Percentiles rank a stretch among this genome's conserved stretches.
These are phyloP conservation scores for Polygonum aviculare DNA, from an alignment of 148 eudicot genomes.

Conservation along the genomic window DNA sequence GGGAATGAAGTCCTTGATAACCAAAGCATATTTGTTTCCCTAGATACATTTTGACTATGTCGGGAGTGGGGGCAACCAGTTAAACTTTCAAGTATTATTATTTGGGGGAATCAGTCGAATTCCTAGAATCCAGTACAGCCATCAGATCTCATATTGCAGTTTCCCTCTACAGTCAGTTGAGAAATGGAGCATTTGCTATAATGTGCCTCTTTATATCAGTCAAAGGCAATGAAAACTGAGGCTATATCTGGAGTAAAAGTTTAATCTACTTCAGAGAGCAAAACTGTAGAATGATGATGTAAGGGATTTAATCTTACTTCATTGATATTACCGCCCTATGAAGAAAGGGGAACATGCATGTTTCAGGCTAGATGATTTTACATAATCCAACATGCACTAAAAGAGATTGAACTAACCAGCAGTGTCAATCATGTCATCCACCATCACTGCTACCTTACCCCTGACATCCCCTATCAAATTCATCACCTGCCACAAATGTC, in stretches of 20 bases:
- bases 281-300: background rate
- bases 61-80: too few species aligned
- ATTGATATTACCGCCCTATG: too few species aligned
- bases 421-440: conserved; percentile 97
- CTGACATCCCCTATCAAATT: conserved; percentile 93
- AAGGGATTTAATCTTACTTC: background rate
- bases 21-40: background rate
- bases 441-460: conserved; percentile 96
- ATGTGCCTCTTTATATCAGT: too few species aligned
- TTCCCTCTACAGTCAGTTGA: background rate
- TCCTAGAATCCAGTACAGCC: background rate
- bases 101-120: too few species aligned
- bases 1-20: background rate
- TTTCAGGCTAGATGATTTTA: background rate
- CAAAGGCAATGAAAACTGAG: too few species aligned
- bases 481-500: conserved; percentile 57
- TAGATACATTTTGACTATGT: too few species aligned
- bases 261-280: background rate
- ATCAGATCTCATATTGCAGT: background rate
- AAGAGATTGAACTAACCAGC: conserved; percentile 47
- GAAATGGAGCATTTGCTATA: background rate
- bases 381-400: background rate
- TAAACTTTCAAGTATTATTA: too few species aligned
- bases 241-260: too few species aligned
- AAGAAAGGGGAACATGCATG: too few species aligned